phyloP scores from a whole-genome alignment of 108 stramenopile genomes.

The Epipyxis sp. region DNA sequence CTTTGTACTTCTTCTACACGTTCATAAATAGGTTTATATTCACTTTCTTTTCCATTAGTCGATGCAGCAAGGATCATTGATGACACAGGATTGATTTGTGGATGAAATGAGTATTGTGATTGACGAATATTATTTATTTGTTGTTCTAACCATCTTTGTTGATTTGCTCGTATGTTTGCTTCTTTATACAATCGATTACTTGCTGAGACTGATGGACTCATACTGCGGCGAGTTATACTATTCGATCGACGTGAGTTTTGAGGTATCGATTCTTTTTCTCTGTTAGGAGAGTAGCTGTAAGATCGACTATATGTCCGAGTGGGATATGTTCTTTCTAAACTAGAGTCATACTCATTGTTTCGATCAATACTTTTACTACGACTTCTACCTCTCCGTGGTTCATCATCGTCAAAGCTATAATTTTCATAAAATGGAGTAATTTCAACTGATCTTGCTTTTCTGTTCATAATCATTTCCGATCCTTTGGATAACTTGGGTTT shows the following conservation, averaged over 20 bases:
- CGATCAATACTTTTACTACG: not conserved
- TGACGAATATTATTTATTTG: not conserved
- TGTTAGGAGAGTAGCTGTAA: no score
- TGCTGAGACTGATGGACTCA: no score
- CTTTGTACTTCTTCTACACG: not conserved
- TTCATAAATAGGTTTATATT: not conserved
- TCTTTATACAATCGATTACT: slow-evolving; percentile 1
- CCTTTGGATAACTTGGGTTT: no score
- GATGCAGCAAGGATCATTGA: not conserved
- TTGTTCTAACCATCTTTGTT: not conserved
- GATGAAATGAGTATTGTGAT: not conserved
- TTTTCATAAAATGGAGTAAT: no score
- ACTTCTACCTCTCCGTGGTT: no score
- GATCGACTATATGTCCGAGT: not conserved
- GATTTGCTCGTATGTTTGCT: not conserved
- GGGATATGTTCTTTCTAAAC: not conserved
- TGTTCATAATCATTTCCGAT: no score
- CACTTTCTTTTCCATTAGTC: not conserved
- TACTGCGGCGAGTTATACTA: no score
- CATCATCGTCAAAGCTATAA: no score
- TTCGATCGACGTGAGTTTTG: no score
- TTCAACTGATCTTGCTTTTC: no score
- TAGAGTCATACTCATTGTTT: not conserved
- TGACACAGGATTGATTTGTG: not conserved
- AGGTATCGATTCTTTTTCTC: no score